Percentiles rank a stretch among this genome's conserved stretches.
Conservation (phyloP, 805 yeast genomes). For the Yarrowia hollandica region DNA sequence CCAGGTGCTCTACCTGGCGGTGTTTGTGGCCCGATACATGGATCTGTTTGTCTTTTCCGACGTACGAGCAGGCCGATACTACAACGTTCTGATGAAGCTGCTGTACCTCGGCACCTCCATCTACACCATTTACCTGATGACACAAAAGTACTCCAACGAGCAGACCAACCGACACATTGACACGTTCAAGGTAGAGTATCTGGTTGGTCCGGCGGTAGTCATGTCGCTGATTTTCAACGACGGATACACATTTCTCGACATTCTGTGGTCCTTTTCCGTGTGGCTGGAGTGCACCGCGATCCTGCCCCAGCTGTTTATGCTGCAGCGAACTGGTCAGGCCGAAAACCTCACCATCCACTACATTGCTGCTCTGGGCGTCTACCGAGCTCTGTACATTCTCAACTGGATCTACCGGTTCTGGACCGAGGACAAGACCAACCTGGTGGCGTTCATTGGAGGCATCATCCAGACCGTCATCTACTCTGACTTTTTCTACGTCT, state of each 20-base stretch:
- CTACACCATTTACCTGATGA: conserved; percentile 74
- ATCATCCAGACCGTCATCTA: conserved; percentile 81
- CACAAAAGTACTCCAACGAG: conserved; percentile 55
- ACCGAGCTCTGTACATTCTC: conserved; percentile 86
- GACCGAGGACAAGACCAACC: conserved; percentile 62
- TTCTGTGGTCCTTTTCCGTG: conserved; percentile 80
- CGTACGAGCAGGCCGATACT: conserved; percentile 38
- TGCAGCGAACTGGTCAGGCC: conserved; percentile 87
- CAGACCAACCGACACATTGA: conserved; percentile 60
- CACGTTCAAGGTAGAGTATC: conserved; percentile 71
- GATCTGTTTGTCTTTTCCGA: conserved; percentile 57
- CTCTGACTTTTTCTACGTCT: conserved; percentile 93
- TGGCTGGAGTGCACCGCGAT: conserved; percentile 95
- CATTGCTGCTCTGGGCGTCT: conserved; percentile 88
- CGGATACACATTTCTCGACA: conserved; percentile 57
- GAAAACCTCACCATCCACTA: conserved; percentile 86
- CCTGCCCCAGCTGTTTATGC: conserved; percentile 86
- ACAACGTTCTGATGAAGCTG: conserved; percentile 79
- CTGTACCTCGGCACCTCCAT: conserved; percentile 73
- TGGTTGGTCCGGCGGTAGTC: conserved; percentile 62
- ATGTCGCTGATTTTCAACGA: conserved; percentile 64
- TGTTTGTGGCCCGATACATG: conserved; percentile 70
- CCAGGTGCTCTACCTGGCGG: conserved; percentile 73
- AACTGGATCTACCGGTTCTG: conserved; percentile 91
- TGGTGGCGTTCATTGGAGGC: conserved; percentile 74